phyloP scores from a whole-genome alignment of 208 protist genomes.

The Balamuthia mandrillaris region DNA sequence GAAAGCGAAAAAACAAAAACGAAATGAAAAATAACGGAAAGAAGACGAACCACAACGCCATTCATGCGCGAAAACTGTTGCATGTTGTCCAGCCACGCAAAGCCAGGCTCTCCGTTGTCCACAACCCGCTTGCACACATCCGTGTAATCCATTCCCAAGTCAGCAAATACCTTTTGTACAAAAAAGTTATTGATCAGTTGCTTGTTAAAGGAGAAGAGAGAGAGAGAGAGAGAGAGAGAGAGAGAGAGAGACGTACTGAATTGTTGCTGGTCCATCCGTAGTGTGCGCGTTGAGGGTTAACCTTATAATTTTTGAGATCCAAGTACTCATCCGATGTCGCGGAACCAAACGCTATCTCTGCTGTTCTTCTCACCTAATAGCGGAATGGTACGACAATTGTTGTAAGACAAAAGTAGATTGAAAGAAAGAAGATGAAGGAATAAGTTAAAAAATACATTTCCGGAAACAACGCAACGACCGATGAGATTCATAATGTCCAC shows the following conservation, averaged over 20 bases:
- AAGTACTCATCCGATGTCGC: slow-evolving; percentile 68
- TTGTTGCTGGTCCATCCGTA: slow-evolving; percentile 81
- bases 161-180: slow-evolving; percentile 68
- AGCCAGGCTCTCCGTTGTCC: slow-evolving; percentile 78
- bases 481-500: slow-evolving; percentile 84
- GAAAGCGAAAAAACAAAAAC: background rate
- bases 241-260: slow-evolving; percentile 35
- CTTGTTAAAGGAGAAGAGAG: background rate
- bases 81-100: slow-evolving; percentile 81
- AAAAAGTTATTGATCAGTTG: background rate
- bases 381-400: background rate
- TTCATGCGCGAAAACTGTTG: slow-evolving; percentile 69
- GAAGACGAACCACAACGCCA: slow-evolving; percentile 31
- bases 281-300: slow-evolving; percentile 64
- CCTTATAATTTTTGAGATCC: slow-evolving; percentile 78
- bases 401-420: background rate
- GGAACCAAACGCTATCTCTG: slow-evolving; percentile 78
- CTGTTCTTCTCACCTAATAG: slow-evolving; percentile 60
- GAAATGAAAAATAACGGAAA: background rate
- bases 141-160: slow-evolving; percentile 77
- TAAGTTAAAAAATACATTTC: slow-evolving; percentile 60
- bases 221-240: background rate
- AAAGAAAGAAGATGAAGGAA: too few relatives aligned
- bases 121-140: slow-evolving; percentile 50
- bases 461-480: slow-evolving; percentile 76